Evolutionary conservation across 2,329 filamentous ascomycete species (phyloP).

Genomic region (Aspergillus viridinutans): DNA sequence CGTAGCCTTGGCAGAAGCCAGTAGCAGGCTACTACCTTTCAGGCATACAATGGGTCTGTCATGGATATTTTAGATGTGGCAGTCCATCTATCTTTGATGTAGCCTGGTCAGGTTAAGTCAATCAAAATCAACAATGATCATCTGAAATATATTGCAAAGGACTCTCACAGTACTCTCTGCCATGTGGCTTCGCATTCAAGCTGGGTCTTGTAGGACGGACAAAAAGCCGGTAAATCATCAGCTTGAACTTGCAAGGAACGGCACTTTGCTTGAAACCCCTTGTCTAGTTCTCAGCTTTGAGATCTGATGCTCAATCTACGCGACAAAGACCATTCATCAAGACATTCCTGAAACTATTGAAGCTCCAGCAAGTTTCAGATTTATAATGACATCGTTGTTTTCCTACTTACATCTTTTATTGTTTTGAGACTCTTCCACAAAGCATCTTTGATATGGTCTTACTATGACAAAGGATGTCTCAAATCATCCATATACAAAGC

Average conservation of each 20-base stretch:
- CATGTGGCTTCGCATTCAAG: not conserved
- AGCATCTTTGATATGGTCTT: not conserved
- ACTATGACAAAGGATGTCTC: not conserved
- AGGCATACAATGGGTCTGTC: not conserved
- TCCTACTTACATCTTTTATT: not conserved
- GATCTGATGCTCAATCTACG: not conserved
- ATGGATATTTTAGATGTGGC: not conserved
- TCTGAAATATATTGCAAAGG: not conserved
- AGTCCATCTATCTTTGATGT: not conserved
- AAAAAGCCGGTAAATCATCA: not conserved
- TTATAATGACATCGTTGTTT: not conserved
- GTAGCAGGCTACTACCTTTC: not conserved
- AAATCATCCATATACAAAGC: not conserved
- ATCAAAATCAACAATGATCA: not conserved
- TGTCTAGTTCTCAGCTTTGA: not conserved
- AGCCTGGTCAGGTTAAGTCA: not conserved
- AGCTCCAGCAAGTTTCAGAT: too few species aligned
- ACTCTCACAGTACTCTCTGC: not conserved
- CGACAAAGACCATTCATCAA: too few species aligned
- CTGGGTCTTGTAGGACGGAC: not conserved
- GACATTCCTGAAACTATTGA: not conserved
- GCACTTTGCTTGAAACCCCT: not conserved
- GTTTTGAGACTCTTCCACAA: not conserved
- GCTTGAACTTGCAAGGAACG: too few species aligned
- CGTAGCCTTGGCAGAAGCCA: not conserved